Base-by-base conservation (phyloP, 2,329 filamentous ascomycete genomes). In the Trichoderma cornu-damae region DNA sequence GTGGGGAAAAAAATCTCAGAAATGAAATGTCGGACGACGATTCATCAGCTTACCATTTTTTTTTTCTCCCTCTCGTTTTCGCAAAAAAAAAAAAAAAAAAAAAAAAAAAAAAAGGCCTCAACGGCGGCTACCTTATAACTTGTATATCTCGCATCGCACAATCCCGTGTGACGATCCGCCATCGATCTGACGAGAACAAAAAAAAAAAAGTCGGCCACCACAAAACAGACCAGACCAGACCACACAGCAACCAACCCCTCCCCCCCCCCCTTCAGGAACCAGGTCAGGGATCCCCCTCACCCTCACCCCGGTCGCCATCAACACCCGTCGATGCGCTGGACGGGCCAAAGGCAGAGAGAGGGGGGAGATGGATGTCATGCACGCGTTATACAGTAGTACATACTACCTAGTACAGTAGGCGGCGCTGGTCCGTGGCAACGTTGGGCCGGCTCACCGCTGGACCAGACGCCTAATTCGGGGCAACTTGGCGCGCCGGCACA, bases 341-440 rank as follows among this genome's bases (percentile, higher is more conserved):
- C 55, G 47, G 40, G 40, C 57, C 48, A 58, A 53, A n/a, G n/a
- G n/a, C n/a, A n/a, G n/a, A n/a, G n/a, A n/a, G n/a, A n/a, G n/a
- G n/a, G n/a, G n/a, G n/a, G n/a, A n/a, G 32, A 43, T 43, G 51
- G 37, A 50, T 40, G 44, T 59, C 46, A 50, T 58, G 57, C 57
- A 54, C 42, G 49, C 57, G 54, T 58, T 58, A 58, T 58, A 58
- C n/a, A n/a, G n/a, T n/a, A n/a, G n/a, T n/a, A n/a, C n/a, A n/a
- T n/a, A n/a, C n/a, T n/a, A n/a, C n/a, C n/a, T n/a, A n/a, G n/a
- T n/a, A n/a, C n/a, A 14, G 32, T 4, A 14, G 32, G 14, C 14
- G 14, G 26, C 24, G 12, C 5, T 30, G 24, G 14, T 46, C 14
- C 30, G 26, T 46, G 43, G 43, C 43, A 28, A n/a, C 44, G 44